Percentiles rank a stretch among this genome's conserved stretches.
These are phyloP conservation scores for Candida orba DNA, from an alignment of 805 yeast species.

Conservation along the genomic window DNA sequence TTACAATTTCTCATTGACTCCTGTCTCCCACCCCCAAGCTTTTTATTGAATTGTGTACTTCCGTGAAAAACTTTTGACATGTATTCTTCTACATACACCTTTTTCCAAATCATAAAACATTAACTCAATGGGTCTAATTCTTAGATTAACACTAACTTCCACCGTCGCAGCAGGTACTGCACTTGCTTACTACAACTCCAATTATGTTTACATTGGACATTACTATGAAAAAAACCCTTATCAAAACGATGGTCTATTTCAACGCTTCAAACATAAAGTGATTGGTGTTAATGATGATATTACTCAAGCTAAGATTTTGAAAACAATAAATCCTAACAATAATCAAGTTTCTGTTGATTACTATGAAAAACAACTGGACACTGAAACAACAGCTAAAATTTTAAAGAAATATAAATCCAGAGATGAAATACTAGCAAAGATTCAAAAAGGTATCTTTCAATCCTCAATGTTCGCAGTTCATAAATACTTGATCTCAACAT, in stretches of 20 bases:
- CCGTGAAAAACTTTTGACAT: too few relatives aligned
- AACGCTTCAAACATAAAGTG: conserved; percentile 13
- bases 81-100: too few relatives aligned
- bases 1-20: too few relatives aligned
- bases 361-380: conserved; percentile 24
- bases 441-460: conserved; percentile 17
- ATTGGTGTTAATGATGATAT: conserved; percentile 45
- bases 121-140: too few relatives aligned
- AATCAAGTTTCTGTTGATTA: neutral
- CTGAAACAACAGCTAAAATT: conserved; percentile 28
- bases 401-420: conserved; percentile 15
- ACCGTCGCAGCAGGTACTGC: neutral
- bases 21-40: too few relatives aligned
- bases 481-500: conserved; percentile 15
- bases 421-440: conserved; percentile 16
- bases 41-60: too few relatives aligned
- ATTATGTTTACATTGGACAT: conserved; percentile 8
- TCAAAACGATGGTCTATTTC: neutral
- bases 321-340: conserved; percentile 33
- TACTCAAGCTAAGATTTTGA: conserved; percentile 36
- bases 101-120: too few relatives aligned
- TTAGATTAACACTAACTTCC: too few relatives aligned
- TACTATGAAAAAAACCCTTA: conserved; percentile 15
- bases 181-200: neutral
- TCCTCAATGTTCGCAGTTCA: conserved; percentile 21